These are phyloP conservation scores for Aspergillus amoenus DNA, from an alignment of 2,329 filamentous ascomycete genomes.

Conservation along the genomic window DNA sequence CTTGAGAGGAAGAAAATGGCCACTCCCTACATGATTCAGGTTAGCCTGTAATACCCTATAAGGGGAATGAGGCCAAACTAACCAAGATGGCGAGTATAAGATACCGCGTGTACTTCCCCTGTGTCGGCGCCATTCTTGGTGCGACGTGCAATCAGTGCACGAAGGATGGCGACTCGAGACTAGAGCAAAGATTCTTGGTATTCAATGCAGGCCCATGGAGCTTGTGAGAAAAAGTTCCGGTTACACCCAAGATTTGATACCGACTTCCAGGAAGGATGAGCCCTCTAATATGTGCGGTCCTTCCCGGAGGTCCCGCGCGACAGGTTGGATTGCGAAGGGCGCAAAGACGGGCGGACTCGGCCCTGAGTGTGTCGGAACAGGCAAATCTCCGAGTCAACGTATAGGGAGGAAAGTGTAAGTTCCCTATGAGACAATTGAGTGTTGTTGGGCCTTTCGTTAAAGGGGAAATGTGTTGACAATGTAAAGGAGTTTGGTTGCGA, in stretches of 20 bases:
- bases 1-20: slow-evolving; percentile 79
- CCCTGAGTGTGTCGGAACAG: not conserved
- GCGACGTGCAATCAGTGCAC: slow-evolving; percentile 55
- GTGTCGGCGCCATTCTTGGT: slow-evolving; percentile 18
- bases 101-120: slow-evolving; percentile 18
- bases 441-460: not conserved
- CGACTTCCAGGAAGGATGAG: not conserved
- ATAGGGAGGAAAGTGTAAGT: not conserved
- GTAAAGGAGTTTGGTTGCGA: not conserved
- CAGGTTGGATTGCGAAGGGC: not conserved
- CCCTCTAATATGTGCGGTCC: not conserved
- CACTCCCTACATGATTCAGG: slow-evolving; percentile 50
- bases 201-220: not conserved
- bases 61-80: not conserved
- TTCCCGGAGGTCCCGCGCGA: not conserved
- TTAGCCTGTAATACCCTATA: not conserved
- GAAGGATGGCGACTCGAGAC: slow-evolving; percentile 36
- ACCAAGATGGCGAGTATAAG: slow-evolving; percentile 18
- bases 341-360: not conserved
- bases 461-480: not conserved
- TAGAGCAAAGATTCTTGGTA: not conserved
- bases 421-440: not conserved
- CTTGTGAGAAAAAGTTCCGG: not conserved
- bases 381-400: not conserved
- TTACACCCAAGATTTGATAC: not conserved